Conservation (phyloP, 805 yeast genomes). For the Candida endomychidarum region DNA sequence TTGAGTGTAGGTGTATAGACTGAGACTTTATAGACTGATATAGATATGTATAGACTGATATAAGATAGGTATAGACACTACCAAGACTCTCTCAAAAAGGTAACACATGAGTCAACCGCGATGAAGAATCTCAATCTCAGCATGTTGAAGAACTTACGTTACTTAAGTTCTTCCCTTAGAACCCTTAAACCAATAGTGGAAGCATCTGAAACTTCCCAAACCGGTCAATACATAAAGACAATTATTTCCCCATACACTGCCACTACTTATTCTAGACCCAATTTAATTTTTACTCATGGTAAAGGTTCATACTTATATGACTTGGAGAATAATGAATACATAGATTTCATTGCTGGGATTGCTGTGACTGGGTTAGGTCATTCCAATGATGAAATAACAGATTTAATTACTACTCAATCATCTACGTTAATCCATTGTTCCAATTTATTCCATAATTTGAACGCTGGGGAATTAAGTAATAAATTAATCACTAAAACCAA, state of each 20-base stretch:
- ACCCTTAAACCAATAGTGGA: slow-evolving; percentile 3
- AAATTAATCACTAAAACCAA: slow-evolving; percentile 69
- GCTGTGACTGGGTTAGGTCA: slow-evolving; percentile 98
- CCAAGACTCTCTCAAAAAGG: no score
- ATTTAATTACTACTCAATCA: slow-evolving; percentile 72
- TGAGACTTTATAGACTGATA: not conserved
- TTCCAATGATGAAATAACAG: slow-evolving; percentile 69
- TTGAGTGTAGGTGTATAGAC: not conserved
- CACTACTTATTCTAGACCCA: slow-evolving; percentile 79
- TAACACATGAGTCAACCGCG: slow-evolving; percentile 11
- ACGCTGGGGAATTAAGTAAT: slow-evolving; percentile 77
- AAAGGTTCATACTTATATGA: slow-evolving; percentile 81
- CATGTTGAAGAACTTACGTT: not conserved
- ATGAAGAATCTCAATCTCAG: not conserved
- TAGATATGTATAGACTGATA: no score
- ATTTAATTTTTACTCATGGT: slow-evolving; percentile 75
- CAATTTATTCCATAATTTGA: slow-evolving; percentile 79
- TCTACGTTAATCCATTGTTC: slow-evolving; percentile 76
- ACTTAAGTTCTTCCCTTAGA: not conserved
- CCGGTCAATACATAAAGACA: slow-evolving; percentile 43
- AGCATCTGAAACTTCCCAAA: slow-evolving; percentile 22
- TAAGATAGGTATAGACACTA: no score
- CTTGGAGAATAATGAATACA: slow-evolving; percentile 68
- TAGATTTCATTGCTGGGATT: slow-evolving; percentile 94
- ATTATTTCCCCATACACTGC: slow-evolving; percentile 56